Conservation (phyloP, 148 eudicot species). For the Euryodendron excelsum region DNA sequence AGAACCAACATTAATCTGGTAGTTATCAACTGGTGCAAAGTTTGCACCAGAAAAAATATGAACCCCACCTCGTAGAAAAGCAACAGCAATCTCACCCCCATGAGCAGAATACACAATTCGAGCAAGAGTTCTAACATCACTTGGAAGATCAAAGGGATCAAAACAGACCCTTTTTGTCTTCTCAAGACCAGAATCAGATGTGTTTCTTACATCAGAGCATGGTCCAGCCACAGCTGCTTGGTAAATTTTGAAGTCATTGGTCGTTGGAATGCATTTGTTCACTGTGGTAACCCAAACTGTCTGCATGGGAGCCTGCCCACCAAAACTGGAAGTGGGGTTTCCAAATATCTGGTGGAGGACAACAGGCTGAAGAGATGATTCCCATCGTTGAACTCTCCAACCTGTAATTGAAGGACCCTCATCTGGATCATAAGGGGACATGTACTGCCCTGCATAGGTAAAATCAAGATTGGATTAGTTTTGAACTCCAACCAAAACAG, state of each 20-base stretch:
- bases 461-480: slow-evolving; percentile 9
- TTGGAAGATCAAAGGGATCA: slow-evolving; percentile 97
- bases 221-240: slow-evolving; percentile 37
- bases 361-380: slow-evolving; percentile 90
- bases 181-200: slow-evolving; percentile 50
- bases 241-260: slow-evolving; percentile 57
- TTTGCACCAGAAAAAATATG: slow-evolving; percentile 84
- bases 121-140: slow-evolving; percentile 96
- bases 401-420: slow-evolving; percentile 98
- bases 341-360: slow-evolving; percentile 98
- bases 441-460: slow-evolving; percentile 76
- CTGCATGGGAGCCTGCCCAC: slow-evolving; percentile 95
- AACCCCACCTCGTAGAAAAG: slow-evolving; percentile 88
- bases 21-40: slow-evolving; percentile 80
- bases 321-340: slow-evolving; percentile 85
- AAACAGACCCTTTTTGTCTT: slow-evolving; percentile 66
- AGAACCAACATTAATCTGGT: slow-evolving; percentile 85
- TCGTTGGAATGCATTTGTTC: slow-evolving; percentile 78
- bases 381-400: slow-evolving; percentile 99
- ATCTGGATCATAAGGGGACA: slow-evolving; percentile 99
- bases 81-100: slow-evolving; percentile 96
- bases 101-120: slow-evolving; percentile 92
- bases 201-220: slow-evolving; percentile 32
- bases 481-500: slow-evolving; percentile 11
- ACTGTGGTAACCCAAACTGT: slow-evolving; percentile 98